These are phyloP conservation scores for Skeletonema menzelii DNA, from an alignment of 108 stramenopile genomes.

Conservation along the genomic window DNA sequence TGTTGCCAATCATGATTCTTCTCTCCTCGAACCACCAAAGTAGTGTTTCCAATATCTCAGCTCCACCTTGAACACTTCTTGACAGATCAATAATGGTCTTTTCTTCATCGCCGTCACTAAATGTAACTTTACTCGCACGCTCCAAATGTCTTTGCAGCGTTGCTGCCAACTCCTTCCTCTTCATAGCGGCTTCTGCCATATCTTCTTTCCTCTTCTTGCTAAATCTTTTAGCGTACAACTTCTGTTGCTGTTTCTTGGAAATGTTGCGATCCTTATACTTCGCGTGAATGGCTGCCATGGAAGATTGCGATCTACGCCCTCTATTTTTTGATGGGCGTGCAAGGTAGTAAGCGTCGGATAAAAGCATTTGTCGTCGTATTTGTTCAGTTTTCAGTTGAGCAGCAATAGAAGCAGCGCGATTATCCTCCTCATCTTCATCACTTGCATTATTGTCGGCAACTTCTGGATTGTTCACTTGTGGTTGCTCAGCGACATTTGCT, in stretches of 20 bases:
- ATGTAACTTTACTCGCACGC: neutral
- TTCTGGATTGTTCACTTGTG: neutral
- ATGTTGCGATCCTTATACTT: conserved; percentile 42
- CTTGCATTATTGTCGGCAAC: conserved; percentile 5
- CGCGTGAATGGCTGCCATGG: conserved; percentile 36
- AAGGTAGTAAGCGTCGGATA: conserved; percentile 43
- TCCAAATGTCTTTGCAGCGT: conserved; percentile 29
- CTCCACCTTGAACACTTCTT: conserved; percentile 1
- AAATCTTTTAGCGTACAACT: conserved; percentile 35
- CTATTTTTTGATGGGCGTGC: conserved; percentile 36
- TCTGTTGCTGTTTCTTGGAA: conserved; percentile 41
- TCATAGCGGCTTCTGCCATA: conserved; percentile 19
- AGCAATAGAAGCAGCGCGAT: conserved; percentile 11
- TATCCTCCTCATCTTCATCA: neutral
- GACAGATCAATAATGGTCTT: neutral
- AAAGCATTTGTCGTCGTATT: conserved; percentile 34
- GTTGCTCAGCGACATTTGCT: neutral
- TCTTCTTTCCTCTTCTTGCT: conserved; percentile 39
- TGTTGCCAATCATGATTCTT: neutral
- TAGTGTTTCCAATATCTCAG: conserved; percentile 11
- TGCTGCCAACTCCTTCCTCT: conserved; percentile 33
- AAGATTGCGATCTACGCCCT: conserved; percentile 15
- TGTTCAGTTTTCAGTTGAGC: conserved; percentile 41
- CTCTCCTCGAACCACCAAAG: conserved; percentile 24
- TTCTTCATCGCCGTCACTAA: neutral